phyloP scores from a whole-genome alignment of 345 rosid genomes.

The Bruguiera gymnorhiza region DNA sequence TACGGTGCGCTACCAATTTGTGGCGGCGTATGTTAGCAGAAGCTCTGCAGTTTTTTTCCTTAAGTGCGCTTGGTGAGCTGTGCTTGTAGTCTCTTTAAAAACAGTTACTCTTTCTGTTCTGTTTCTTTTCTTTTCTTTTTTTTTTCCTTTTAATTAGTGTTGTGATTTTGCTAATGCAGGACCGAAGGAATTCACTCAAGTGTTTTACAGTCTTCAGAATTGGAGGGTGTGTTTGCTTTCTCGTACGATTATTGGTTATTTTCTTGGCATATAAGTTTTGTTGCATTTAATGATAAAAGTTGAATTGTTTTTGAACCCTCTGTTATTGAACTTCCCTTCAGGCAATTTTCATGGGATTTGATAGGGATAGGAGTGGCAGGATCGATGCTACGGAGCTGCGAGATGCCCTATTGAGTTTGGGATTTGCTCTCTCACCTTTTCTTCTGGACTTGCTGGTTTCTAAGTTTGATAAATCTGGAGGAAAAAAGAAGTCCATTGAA shows the following conservation, averaged over 20 bases:
- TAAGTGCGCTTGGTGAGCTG: not conserved
- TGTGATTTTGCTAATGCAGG: conserved; percentile 39
- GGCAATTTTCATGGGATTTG: conserved; percentile 81
- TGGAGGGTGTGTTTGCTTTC: conserved; percentile 67
- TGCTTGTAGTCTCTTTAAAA: too few relatives aligned
- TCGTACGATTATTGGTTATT: not conserved
- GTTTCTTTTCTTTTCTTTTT: too few relatives aligned
- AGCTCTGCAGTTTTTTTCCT: not conserved
- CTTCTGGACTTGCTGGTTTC: conserved; percentile 73
- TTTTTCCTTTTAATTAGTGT: not conserved
- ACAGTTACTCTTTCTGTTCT: too few relatives aligned
- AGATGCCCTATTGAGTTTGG: conserved; percentile 75
- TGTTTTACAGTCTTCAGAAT: conserved; percentile 90
- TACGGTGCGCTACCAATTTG: not conserved
- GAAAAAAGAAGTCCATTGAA: conserved; percentile 66
- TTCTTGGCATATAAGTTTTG: not conserved
- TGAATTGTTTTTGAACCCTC: too few relatives aligned
- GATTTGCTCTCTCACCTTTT: conserved; percentile 64
- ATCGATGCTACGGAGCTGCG: conserved; percentile 77
- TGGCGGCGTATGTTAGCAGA: conserved; percentile 6
- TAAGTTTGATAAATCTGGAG: conserved; percentile 82
- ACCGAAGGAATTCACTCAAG: conserved; percentile 71
- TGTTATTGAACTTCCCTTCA: conserved; percentile 10
- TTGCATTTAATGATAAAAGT: too few relatives aligned
- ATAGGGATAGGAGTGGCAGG: conserved; percentile 80